Base-by-base conservation (phyloP, 805 yeast genomes). In the Myxozyma monticola region DNA sequence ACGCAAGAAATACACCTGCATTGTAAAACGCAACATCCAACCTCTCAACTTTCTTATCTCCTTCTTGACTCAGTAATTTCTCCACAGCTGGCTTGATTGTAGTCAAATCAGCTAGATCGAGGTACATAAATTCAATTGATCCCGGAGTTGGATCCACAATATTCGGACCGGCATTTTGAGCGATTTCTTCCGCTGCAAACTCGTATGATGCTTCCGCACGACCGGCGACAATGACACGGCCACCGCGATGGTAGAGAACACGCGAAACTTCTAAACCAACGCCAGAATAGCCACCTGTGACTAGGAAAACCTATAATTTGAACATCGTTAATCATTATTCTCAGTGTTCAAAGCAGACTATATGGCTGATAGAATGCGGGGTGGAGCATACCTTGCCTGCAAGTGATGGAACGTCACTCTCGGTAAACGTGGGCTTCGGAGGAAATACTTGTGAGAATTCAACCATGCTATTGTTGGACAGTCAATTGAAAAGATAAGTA, bases 1-100 rank as follows among this genome's bases (percentile, higher is more conserved):
- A 53, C n/a, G 48, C 45, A 12, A 44, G 49, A 72, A 71, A 69
- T 1, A 75, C 70, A 37, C 75, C 76, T 6, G 77, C 77, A 54
- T 75, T 75, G 54, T 72, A 69, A 20, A 74, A 62, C 18, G 69
- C 64, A 1, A 70, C 65, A 44, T 75, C 69, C 33, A 75, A 49
- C 5, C 62, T 54, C 4, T 58, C 50, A 18, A 68, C 65, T 12
- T 56, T 48, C 9, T 44, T 30, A n/a, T n/a, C n/a, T n/a, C n/a
- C n/a, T n/a, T n/a, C n/a, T n/a, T n/a, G n/a, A n/a, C n/a, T n/a
- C 10, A 62, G 41, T 28, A 73, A 51, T 35, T 62, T 54, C 7
- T 61, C 61, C 10, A 65, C 68, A 1, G 72, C 78, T 0, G 71
- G 64, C 55, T 66, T 68, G 46, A 77, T 63, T 1, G 62, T 54